Base-by-base conservation (phyloP, 2,329 filamentous ascomycete species). In the Madurella fahalii region DNA sequence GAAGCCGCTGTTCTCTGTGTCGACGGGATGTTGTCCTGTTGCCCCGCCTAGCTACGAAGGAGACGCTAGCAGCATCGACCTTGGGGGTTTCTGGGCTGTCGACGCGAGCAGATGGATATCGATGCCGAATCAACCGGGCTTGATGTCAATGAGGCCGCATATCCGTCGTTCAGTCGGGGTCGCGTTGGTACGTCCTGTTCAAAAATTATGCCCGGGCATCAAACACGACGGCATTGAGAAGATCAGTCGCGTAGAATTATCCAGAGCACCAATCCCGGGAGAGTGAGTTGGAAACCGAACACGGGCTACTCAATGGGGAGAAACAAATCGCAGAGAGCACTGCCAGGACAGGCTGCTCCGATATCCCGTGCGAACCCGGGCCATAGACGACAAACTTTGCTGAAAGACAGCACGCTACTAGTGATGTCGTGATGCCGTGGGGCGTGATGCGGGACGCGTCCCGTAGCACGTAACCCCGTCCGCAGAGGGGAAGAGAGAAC, bases 191-290 rank as follows among this genome's bases (percentile, higher is more conserved):
- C 4, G 39, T 40, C 16, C 15, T 17, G 5, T 43, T 5, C 34
- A 12, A 40, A 20, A 9, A 20, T 32, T 17, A 17, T 37, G 40
- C 40, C 32, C 32, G 49, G n/a, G 49, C 43, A 46, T 53, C 37
- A 41, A 32, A n/a, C 41, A 37, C 52, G 42, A 58, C 59, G 53
- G 54, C 54, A 58, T 58, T n/a, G 52, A 30, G 58, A 25, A 46
- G 59, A 61, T 61, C 57, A 54, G 54, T 58, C 59, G 54, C 54
- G 54, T 55, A 57, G 51, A 59, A 54, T 53, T 56, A 49, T 25
- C 37, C 45, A 18, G 30, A 20, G 12, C 17, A 45, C 18, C 16
- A 43, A 57, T 49, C 45, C 47, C 52, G 32, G n/a, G 45, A 12
- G 52, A 40, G 4, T 42, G 31, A 57, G 49, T 52, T 45, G 43